phyloP scores from a whole-genome alignment of 1,284 basidiomycete genomes.

The Sanghuangporus weigelae region DNA sequence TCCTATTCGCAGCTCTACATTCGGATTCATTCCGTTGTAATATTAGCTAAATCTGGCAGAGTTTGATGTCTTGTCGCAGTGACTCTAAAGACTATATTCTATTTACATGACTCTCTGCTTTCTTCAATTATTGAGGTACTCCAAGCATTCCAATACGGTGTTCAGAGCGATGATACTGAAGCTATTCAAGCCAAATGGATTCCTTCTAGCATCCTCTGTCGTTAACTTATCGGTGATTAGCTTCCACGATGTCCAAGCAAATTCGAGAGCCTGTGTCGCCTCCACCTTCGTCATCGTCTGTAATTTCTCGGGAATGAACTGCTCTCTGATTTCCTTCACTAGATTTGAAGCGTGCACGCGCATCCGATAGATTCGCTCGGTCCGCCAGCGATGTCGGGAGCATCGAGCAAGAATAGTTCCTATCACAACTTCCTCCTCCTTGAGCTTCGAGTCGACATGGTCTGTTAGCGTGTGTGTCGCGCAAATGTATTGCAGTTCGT shows the following conservation, averaged over 20 bases:
- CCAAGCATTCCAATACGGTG: conserved; percentile 53
- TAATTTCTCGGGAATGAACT: conserved; percentile 33
- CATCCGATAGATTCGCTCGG: conserved; percentile 59
- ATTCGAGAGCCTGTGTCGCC: conserved; percentile 39
- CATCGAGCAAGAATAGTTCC: conserved; percentile 69
- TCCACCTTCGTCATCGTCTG: conserved; percentile 27
- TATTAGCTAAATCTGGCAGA: too few relatives aligned
- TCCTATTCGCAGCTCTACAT: too few relatives aligned
- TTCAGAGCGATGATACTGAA: conserved; percentile 63
- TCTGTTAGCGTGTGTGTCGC: conserved; percentile 63
- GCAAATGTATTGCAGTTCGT: conserved; percentile 65
- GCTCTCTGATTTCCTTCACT: conserved; percentile 44
- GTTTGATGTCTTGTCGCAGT: too few relatives aligned
- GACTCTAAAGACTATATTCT: too few relatives aligned
- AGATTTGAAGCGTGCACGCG: conserved; percentile 49
- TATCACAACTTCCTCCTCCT: conserved; percentile 68
- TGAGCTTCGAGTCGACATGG: conserved; percentile 46
- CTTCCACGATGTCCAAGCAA: conserved; percentile 62
- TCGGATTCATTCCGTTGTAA: too few relatives aligned
- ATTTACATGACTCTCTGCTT: too few relatives aligned
- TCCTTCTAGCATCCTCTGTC: conserved; percentile 14
- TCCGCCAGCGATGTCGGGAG: conserved; percentile 53
- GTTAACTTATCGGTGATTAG: conserved; percentile 37
- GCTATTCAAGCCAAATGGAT: conserved; percentile 55
- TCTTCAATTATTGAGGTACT: conserved; percentile 21